These are phyloP conservation scores for Schizopora paradoxa DNA, from an alignment of 1,284 basidiomycete genomes.

Conservation along the genomic window DNA sequence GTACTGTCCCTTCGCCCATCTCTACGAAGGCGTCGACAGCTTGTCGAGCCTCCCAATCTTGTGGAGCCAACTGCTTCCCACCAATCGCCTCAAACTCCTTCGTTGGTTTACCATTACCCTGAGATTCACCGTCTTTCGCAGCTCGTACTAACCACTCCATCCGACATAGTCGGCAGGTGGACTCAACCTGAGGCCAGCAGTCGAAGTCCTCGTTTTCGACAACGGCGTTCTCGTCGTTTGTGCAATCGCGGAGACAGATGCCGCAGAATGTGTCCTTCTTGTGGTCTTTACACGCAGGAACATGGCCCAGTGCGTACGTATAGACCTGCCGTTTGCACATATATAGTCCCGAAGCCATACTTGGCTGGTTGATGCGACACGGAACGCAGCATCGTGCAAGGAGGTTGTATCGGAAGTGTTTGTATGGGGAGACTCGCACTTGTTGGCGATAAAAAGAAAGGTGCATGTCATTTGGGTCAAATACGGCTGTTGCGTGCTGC, in stretches of 20 bases:
- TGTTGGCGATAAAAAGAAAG: constrained; percentile 22
- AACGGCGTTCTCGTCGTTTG: constrained; percentile 40
- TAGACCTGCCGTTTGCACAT: constrained; percentile 39
- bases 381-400: constrained; percentile 46
- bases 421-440: constrained; percentile 34
- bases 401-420: constrained; percentile 40
- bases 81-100: constrained; percentile 56
- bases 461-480: constrained; percentile 47
- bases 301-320: constrained; percentile 39
- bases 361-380: constrained; percentile 64
- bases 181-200: constrained; percentile 55
- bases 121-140: constrained; percentile 4
- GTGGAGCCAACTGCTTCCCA: constrained; percentile 32
- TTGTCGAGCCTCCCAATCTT: constrained; percentile 64
- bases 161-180: constrained; percentile 62
- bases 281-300: constrained; percentile 61
- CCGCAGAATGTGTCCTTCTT: constrained; percentile 56
- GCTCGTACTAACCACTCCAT: constrained; percentile 56
- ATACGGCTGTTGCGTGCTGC: constrained; percentile 45
- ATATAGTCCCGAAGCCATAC: constrained; percentile 42
- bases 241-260: constrained; percentile 59
- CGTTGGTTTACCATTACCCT: constrained; percentile 33
- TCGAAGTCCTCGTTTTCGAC: constrained; percentile 68
- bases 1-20: constrained; percentile 61
- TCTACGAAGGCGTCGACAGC: constrained; percentile 62